Evolutionary conservation across 208 protist species (phyloP).

Genomic region (Trypanosoma vivax): DNA sequence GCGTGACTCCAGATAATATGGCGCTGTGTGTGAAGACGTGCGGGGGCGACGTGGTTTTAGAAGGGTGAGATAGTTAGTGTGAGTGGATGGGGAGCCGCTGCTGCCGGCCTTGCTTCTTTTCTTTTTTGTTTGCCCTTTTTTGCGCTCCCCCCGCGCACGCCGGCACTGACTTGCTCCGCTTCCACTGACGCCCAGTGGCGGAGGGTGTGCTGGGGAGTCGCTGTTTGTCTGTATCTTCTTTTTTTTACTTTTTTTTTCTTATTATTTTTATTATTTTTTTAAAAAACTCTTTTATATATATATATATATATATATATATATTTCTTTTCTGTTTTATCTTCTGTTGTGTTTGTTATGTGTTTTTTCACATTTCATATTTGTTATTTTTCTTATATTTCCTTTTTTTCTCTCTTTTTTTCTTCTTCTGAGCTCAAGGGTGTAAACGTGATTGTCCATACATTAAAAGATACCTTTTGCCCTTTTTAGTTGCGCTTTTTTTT

Average conservation of each 20-base stretch:
- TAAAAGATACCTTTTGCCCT: constrained; percentile 19
- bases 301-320: not conserved
- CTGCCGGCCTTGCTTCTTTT: no score
- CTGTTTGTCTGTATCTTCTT: not conserved
- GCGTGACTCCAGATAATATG: no score
- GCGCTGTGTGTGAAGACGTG: no score
- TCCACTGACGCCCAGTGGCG: no score
- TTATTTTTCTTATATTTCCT: constrained; percentile 3
- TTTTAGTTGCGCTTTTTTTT: constrained; percentile 4
- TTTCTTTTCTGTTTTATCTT: constrained; percentile 15
- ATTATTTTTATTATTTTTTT: not conserved
- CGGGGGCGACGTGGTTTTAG: no score
- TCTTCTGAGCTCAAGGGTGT: not conserved
- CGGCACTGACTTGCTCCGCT: no score
- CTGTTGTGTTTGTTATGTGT: not conserved
- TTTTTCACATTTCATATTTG: constrained; percentile 1
- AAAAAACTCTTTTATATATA: no score
- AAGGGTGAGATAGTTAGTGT: no score
- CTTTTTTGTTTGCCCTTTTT: no score
- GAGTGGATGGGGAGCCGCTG: no score
- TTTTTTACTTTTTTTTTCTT: constrained; percentile 15
- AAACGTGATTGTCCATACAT: not conserved
- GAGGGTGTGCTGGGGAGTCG: no score
- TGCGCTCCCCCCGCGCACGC: no score
- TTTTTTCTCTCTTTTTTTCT: constrained; percentile 1